Conservation (phyloP, 148 eudicot species). For the Talinum fruticosum region DNA sequence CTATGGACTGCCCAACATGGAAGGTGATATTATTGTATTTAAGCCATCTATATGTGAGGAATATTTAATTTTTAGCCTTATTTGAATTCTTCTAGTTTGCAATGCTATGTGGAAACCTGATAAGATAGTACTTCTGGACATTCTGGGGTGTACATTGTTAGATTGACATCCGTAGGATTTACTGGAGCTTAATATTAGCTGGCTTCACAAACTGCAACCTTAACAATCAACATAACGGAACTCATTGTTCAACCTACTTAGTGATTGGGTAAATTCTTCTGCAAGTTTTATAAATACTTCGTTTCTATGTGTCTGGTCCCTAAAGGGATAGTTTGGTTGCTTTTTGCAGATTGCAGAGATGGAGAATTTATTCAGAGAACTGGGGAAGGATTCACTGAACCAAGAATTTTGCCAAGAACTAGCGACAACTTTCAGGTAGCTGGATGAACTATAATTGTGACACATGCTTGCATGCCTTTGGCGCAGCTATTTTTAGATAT, state of each 20-base stretch:
- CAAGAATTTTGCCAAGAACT: conserved; percentile 71
- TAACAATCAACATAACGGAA: too few relatives aligned
- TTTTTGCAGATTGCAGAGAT: conserved; percentile 52
- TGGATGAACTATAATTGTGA: not conserved
- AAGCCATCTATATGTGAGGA: too few relatives aligned
- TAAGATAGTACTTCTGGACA: too few relatives aligned
- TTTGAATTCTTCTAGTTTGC: not conserved
- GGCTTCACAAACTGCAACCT: too few relatives aligned
- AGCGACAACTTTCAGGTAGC: conserved; percentile 69
- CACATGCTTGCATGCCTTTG: not conserved
- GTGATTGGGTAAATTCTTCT: not conserved
- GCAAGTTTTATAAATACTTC: not conserved
- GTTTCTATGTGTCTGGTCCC: not conserved
- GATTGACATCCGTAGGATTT: too few relatives aligned
- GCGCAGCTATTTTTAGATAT: not conserved
- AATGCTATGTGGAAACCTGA: not conserved
- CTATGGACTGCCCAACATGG: not conserved
- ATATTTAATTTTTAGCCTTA: not conserved
- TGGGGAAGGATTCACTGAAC: conserved; percentile 42
- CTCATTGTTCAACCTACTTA: not conserved
- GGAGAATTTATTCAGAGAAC: conserved; percentile 59
- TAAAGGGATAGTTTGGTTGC: not conserved
- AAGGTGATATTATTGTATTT: not conserved
- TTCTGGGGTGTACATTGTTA: too few relatives aligned
- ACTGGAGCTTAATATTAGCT: too few relatives aligned